Base-by-base conservation (phyloP, 192 early-diverging fungal species). In the Spinellus fusiger region DNA sequence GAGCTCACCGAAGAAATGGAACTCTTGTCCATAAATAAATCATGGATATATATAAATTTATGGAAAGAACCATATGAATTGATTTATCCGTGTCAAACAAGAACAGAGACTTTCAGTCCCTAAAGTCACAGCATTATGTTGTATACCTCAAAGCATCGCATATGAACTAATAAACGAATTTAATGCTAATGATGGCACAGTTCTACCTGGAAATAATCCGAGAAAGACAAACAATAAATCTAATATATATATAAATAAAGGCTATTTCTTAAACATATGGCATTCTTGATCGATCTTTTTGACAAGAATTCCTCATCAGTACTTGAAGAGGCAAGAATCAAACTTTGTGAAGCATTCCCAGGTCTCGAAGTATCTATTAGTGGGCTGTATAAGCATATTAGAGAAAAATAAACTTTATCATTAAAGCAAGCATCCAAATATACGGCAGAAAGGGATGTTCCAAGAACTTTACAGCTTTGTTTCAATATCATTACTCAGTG, bases 371-470 rank as follows among this genome's bases (percentile, higher is more conserved):
- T 53, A 53, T 53, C 51, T 53, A 31, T 27, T 31, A 15, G 25
- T n/a, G 25, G 26, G 10, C 27, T 53, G 46, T 47, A 47, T 47
- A 47, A 47, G 46, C 46, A 47, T 47, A 47, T 47, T 47, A 47
- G 46, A 47, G 51, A 53, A 29, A 53, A 53, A 28, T 53, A 29
- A 3, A 16, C 26, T 15, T 29, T 53, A 9, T 29, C 27, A 29
- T 29, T 53, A 1, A 53, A 53, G 28, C 51, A 53, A 53, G 51
- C 51, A 28, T 31, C 26, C 9, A 53, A 53, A 29, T 53, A 53
- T 16, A 53, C 51, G 2, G 27, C 27, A 15, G 51, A 53, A 13
- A 29, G 51, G 25, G 51, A 53, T 53, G 25, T 29, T 29, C 51
- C 51, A 29, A 31, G 51, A 53, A 32, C 51, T 27, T 13, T 53